phyloP scores from a whole-genome alignment of 768 basidiomycete species.

The Trametes cubensis region DNA sequence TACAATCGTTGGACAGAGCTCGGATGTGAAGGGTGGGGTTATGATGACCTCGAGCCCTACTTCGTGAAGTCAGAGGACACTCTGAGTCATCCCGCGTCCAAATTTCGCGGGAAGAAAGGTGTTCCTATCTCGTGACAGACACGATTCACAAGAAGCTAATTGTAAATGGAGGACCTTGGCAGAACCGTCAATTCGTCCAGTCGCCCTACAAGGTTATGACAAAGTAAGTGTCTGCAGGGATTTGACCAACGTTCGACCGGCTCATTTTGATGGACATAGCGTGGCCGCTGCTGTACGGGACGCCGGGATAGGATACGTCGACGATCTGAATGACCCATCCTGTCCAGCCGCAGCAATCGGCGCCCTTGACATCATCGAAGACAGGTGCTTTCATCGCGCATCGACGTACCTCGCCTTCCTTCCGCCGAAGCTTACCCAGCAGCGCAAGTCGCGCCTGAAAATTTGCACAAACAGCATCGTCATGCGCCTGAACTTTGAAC shows the following conservation, averaged over 20 bases:
- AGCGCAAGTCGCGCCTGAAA: slow-evolving; percentile 18
- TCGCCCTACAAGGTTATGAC: slow-evolving; percentile 2
- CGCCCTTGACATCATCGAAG: slow-evolving; percentile 24
- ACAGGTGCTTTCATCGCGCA: slow-evolving; percentile 16
- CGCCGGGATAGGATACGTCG: slow-evolving; percentile 18
- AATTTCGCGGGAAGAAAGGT: slow-evolving; percentile 7
- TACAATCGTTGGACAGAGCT: slow-evolving; percentile 36
- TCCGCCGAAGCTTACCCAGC: slow-evolving; percentile 8
- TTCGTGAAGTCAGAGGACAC: slow-evolving; percentile 38
- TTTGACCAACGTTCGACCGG: neutral
- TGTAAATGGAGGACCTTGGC: slow-evolving; percentile 12
- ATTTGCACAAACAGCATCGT: slow-evolving; percentile 28
- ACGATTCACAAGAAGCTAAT: neutral
- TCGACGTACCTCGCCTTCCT: slow-evolving; percentile 30
- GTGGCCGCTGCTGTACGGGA: slow-evolving; percentile 13
- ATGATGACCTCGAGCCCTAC: slow-evolving; percentile 38
- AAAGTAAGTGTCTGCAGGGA: neutral
- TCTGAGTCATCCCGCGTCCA: neutral
- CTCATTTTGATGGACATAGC: neutral
- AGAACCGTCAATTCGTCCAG: slow-evolving; percentile 9
- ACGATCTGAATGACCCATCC: slow-evolving; percentile 27
- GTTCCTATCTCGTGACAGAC: neutral
- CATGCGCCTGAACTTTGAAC: neutral
- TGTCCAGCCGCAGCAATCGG: slow-evolving; percentile 18
- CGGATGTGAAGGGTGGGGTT: slow-evolving; percentile 41